Evolutionary conservation across 176 grass and related monocot genomes (phyloP), one percentile per base, ranked within the genome.

Genomic region (Triticum turgidum): DNA sequence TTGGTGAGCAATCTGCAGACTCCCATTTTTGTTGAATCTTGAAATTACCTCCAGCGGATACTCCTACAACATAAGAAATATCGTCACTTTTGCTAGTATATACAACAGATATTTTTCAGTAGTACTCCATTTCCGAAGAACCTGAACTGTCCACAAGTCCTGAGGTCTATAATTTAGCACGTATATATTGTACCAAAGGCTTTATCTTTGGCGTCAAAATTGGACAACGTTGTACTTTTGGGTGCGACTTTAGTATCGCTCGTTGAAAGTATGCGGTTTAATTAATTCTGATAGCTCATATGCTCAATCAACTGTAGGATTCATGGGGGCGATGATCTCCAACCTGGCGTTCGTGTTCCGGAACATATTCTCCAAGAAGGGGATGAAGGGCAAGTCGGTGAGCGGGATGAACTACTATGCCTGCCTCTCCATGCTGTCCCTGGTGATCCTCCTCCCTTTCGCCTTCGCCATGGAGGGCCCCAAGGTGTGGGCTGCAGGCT

Each of bases 351-450:
- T 98, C 77, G 93, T 95, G 56, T 89, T 98, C 78, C 88, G 96
- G 15, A 98, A 91, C 22, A 98, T 98, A 6, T 98, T 98, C 89
- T 98, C 96, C 3, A 98, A 98, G 83, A 98, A 89, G 82, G 96
- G 96, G 76, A 98, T 98, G 96, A 98, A 92, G 76, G 96, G 96
- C 79, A 95, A 92, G 76, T 95, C 93, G 0, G 86, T 98, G 7
- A 95, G 93, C 18, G 96, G 96, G 72, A 98, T 98, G 96, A 98
- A 98, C 88, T 98, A 98, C 84, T 98, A 98, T 17, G 96, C 96
- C 34, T 98, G 96, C 90, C 96, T 98, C 34, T 98, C 96, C 18
- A 94, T 98, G 11, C 86, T 98, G 29, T 98, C 96, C 11, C 77
- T 98, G 75, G 88, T 95, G 76, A 94, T 98, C 73, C 93, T 98